phyloP scores from a whole-genome alignment of 495 filamentous ascomycete species.

The Neurospora sp. region DNA sequence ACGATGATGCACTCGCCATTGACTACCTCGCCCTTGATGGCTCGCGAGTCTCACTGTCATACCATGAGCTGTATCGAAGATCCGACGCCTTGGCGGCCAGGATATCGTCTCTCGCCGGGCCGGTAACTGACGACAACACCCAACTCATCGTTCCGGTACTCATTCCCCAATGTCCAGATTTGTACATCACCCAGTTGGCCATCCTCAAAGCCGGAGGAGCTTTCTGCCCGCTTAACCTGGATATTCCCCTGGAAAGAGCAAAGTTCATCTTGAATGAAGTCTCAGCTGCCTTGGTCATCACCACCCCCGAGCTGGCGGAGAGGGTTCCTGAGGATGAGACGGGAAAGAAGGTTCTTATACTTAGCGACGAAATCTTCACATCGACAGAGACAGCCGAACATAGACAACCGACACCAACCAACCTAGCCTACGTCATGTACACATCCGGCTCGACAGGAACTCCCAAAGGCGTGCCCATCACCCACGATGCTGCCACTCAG shows the following conservation, averaged over 20 bases:
- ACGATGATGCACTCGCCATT: conserved; percentile 21
- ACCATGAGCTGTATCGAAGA: conserved; percentile 45
- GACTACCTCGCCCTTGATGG: conserved; percentile 48
- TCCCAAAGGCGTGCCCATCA: conserved; percentile 75
- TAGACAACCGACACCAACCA: conserved; percentile 14
- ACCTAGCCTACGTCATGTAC: conserved; percentile 83
- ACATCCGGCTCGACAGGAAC: conserved; percentile 83
- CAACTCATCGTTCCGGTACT: conserved; percentile 59
- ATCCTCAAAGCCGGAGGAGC: conserved; percentile 68
- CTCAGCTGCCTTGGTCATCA: conserved; percentile 45
- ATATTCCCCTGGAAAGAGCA: conserved; percentile 61
- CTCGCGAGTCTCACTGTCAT: conserved; percentile 38
- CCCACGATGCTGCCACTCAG: conserved; percentile 67
- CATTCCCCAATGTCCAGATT: conserved; percentile 54
- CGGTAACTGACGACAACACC: background rate
- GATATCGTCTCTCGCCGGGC: conserved; percentile 27
- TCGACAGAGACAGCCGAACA: background rate
- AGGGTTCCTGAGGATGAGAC: conserved; percentile 16
- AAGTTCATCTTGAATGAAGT: conserved; percentile 66
- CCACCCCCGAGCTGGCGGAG: conserved; percentile 26
- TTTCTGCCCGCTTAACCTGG: conserved; percentile 67
- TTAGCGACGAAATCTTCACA: conserved; percentile 8
- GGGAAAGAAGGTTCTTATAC: conserved; percentile 14
- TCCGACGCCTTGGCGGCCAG: conserved; percentile 43
- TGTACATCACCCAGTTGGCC: conserved; percentile 64